Base-by-base conservation (phyloP, 331 rosid species). In the Spiraea crenata region DNA sequence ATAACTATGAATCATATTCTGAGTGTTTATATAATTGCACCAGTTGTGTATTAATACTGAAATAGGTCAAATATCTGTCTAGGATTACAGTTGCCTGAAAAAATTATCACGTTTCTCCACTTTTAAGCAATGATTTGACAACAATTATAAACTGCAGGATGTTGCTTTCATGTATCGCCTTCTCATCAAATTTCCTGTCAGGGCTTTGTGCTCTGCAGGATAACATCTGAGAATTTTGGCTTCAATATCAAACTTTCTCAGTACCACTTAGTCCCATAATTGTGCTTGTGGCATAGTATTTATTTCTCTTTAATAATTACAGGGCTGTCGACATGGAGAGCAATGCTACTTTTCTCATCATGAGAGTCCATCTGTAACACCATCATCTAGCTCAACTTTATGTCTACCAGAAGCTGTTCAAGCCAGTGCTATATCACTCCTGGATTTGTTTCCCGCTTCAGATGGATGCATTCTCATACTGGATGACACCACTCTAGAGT, bases 271-370 rank as follows among this genome's bases (percentile, higher is more conserved):
- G n/a, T 72, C 9, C 34, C 46, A 40, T 70, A 71, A 56, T 58
- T 42, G 2, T 72, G 66, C 69, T 81, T 31, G 60, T 57, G 34
- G n/a, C 67, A n/a, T 67, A 31, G 40, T 34, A 25, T 39, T 5
- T 31, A 13, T 40, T 52, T 44, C 40, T 7, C 58, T 59, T 65
- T 76, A 67, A 41, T 40, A 40, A 38, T 72, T 80, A 70, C 83
- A 92, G 95, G 96, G 96, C 65, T 92, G 96, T 76, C 88, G 95
- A 73, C 84, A 83, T 35, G 96, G 96, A 71, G 82, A 48, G 50
- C 80, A 88, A 12, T 92, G 96, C 76, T 13, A 13, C 17, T 92
- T 68, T 83, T 77, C 95, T 74, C 98, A 92, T 51, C 82, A 72
- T 72, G 56, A 42, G 81, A 82, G 69, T 72, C 77, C 52, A 40